Percentiles rank a stretch among this genome's conserved stretches.
phyloP scores from a whole-genome alignment of 441 rosid genomes.

The Adansonia rubrostipa region DNA sequence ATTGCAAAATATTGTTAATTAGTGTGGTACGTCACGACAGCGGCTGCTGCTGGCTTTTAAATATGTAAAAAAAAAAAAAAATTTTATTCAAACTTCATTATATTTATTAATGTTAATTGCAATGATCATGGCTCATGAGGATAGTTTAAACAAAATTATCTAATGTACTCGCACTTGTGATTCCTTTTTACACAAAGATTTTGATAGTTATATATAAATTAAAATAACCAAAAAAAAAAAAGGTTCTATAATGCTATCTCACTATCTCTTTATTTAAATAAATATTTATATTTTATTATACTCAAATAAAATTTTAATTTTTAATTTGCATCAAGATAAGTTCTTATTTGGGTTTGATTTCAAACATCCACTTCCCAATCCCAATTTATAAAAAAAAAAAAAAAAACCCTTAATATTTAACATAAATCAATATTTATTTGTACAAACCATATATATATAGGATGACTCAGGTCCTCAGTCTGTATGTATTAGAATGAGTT shows the following conservation, averaged over 20 bases:
- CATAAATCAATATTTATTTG: too few relatives aligned
- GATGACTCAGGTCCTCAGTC: too few relatives aligned
- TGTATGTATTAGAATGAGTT: too few relatives aligned
- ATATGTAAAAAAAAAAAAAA: neutral
- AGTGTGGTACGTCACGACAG: neutral
- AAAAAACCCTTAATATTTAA: too few relatives aligned
- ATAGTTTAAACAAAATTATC: neutral
- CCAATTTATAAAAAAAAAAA: too few relatives aligned
- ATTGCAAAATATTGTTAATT: neutral
- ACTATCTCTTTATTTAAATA: too few relatives aligned
- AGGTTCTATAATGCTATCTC: neutral
- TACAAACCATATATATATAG: too few relatives aligned
- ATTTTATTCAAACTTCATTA: neutral
- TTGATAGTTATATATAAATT: neutral
- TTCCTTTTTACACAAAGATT: neutral
- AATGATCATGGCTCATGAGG: neutral
- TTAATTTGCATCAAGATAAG: too few relatives aligned
- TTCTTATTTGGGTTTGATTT: too few relatives aligned
- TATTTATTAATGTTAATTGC: neutral
- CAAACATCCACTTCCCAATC: too few relatives aligned
- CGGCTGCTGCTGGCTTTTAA: neutral
- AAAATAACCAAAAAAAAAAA: neutral
- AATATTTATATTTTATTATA: too few relatives aligned
- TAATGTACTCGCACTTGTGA: neutral
- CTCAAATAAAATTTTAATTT: too few relatives aligned